Percentiles rank a stretch among this genome's conserved stretches.
These are phyloP conservation scores for Wickerhamiella alocasiicola DNA, from an alignment of 805 yeast species.

Conservation along the genomic window DNA sequence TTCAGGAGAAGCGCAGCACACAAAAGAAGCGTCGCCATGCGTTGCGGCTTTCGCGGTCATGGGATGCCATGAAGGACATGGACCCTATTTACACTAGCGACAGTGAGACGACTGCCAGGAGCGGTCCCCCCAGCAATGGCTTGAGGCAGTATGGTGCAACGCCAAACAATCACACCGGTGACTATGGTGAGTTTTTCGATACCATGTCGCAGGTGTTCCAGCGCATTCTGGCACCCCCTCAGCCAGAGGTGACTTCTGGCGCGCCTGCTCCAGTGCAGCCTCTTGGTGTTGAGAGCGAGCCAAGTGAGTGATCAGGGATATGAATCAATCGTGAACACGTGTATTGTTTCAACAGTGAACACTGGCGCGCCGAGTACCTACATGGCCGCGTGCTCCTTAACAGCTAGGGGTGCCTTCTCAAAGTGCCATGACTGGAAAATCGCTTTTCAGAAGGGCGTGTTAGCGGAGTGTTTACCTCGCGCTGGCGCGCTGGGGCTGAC, in stretches of 20 bases:
- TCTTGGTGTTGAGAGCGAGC: not conserved
- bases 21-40: slow-evolving; percentile 17
- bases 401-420: too few species aligned
- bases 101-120: slow-evolving; percentile 19
- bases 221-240: not conserved
- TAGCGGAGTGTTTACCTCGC: too few species aligned
- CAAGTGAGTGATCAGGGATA: too few species aligned
- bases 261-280: slow-evolving; percentile 2
- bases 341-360: too few species aligned
- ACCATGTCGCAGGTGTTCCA: slow-evolving; percentile 5
- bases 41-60: slow-evolving; percentile 16
- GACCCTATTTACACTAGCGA: slow-evolving; percentile 29
- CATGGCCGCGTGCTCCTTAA: too few species aligned
- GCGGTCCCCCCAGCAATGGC: not conserved
- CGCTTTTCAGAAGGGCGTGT: too few species aligned
- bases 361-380: too few species aligned
- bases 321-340: too few species aligned
- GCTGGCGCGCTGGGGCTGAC: too few species aligned
- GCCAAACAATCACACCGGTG: not conserved
- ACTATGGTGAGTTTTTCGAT: slow-evolving; percentile 9
- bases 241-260: slow-evolving; percentile 1
- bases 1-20: slow-evolving; percentile 16
- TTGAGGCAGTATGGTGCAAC: slow-evolving; percentile 1
- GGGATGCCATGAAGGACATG: slow-evolving; percentile 23
- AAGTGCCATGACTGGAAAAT: too few species aligned